phyloP scores from a whole-genome alignment of 164 flowering plant species.

The Brasenia schreberi region DNA sequence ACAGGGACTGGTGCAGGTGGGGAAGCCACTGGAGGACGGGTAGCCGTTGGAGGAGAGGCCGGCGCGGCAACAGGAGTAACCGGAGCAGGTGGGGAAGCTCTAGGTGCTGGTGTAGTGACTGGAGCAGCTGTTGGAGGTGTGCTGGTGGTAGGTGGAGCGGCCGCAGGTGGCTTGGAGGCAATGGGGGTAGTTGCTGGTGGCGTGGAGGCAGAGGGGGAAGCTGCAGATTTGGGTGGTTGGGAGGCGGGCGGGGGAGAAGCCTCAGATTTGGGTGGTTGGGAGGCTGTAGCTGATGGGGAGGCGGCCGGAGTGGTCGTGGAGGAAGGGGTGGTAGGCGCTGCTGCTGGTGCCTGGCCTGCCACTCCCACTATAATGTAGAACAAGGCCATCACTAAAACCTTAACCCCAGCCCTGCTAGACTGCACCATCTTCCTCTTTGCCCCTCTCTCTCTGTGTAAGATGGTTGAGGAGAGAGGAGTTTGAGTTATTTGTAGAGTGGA shows the following conservation, averaged over 20 bases:
- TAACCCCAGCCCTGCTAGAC: not conserved
- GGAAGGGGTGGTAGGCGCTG: slow-evolving; percentile 24
- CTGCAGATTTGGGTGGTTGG: not conserved
- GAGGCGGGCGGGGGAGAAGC: slow-evolving; percentile 5
- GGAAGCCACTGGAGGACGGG: slow-evolving; percentile 10
- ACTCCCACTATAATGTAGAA: slow-evolving; percentile 32
- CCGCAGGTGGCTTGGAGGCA: not conserved
- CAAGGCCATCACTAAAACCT: slow-evolving; percentile 8
- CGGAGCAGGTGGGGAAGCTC: slow-evolving; percentile 2
- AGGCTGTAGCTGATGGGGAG: slow-evolving; percentile 2
- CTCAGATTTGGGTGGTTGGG: not conserved
- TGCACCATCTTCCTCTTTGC: not conserved
- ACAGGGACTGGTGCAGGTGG: slow-evolving; percentile 20
- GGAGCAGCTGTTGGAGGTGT: not conserved
- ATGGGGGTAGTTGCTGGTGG: slow-evolving; percentile 2
- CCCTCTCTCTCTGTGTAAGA: not conserved
- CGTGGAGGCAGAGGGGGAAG: not conserved
- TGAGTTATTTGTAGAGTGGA: not conserved
- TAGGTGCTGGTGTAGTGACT: slow-evolving; percentile 1
- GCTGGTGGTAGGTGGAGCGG: slow-evolving; percentile 1
- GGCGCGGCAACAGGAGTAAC: slow-evolving; percentile 2
- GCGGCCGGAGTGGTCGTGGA: slow-evolving; percentile 12
- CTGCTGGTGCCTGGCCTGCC: slow-evolving; percentile 35
- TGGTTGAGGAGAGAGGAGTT: not conserved
- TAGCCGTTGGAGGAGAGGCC: slow-evolving; percentile 1